Evolutionary conservation across 768 basidiomycete genomes (phyloP).

Genomic region (Daedaleopsis nitida): DNA sequence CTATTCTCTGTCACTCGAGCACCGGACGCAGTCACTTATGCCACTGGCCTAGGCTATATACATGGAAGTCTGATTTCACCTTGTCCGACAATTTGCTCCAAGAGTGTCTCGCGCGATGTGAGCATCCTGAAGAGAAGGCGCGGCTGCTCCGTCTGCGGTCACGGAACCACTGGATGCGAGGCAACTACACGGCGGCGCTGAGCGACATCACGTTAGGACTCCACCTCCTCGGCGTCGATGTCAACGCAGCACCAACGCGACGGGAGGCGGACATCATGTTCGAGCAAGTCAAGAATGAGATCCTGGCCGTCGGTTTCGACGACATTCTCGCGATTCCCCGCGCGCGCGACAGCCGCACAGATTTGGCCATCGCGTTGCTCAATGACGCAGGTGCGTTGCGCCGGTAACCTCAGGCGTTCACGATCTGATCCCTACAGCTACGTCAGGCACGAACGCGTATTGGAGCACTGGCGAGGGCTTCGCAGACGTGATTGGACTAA

Average conservation of each 20-base stretch:
- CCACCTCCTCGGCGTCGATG: conserved; percentile 60
- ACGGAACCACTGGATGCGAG: conserved; percentile 63
- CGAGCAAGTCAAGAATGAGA: conserved; percentile 70
- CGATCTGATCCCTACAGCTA: conserved; percentile 6
- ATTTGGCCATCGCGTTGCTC: conserved; percentile 64
- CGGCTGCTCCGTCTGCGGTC: conserved; percentile 60
- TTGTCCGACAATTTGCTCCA: conserved; percentile 53
- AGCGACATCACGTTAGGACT: conserved; percentile 61
- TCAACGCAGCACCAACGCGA: conserved; percentile 53
- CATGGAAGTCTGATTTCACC: conserved; percentile 66
- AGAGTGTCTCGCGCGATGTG: conserved; percentile 53
- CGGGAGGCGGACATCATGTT: conserved; percentile 65
- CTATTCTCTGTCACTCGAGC: background rate
- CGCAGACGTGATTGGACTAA: conserved; percentile 64
- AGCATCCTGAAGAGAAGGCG: conserved; percentile 56
- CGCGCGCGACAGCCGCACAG: conserved; percentile 58
- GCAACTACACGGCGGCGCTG: conserved; percentile 56
- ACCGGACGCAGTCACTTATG: background rate
- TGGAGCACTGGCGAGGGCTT: conserved; percentile 64
- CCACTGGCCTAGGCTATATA: conserved; percentile 46
- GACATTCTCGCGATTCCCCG: conserved; percentile 64
- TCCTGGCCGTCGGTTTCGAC: conserved; percentile 68
- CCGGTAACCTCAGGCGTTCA: background rate
- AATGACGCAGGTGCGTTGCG: conserved; percentile 62
- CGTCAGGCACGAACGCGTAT: conserved; percentile 65